These are phyloP conservation scores for Globisporangium parvum DNA, from an alignment of 352 stramenopile genomes.

Conservation along the genomic window DNA sequence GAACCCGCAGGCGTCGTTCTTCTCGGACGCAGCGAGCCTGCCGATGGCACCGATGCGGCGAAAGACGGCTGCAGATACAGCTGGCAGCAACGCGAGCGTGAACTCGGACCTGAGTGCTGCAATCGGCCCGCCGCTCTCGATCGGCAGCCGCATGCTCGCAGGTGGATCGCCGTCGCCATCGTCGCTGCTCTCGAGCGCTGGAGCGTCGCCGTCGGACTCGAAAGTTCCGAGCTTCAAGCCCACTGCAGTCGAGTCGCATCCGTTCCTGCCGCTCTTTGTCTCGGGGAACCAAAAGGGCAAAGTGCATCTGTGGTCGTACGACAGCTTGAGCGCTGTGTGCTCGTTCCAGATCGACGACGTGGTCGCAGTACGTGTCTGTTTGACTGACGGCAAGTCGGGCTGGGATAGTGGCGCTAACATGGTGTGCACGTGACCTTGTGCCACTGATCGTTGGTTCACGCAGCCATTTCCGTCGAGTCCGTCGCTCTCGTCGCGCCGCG, in stretches of 20 bases:
- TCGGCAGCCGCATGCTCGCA: slow-evolving; percentile 18
- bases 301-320: slow-evolving; percentile 81
- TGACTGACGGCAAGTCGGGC: slow-evolving; percentile 2
- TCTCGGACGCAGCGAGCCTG: slow-evolving; percentile 18
- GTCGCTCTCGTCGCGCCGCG: slow-evolving; percentile 43
- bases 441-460: neutral
- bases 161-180: slow-evolving; percentile 14
- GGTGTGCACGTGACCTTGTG: neutral
- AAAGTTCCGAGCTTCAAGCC: slow-evolving; percentile 74
- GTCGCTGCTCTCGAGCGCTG: slow-evolving; percentile 10
- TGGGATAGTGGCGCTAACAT: neutral
- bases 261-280: slow-evolving; percentile 72
- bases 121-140: slow-evolving; percentile 12
- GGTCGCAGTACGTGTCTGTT: slow-evolving; percentile 31
- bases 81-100: slow-evolving; percentile 1
- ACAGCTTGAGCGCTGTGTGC: slow-evolving; percentile 64
- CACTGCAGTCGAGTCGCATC: slow-evolving; percentile 65
- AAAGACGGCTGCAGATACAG: slow-evolving; percentile 11
- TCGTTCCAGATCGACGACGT: slow-evolving; percentile 65
- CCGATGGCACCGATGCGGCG: slow-evolving; percentile 21
- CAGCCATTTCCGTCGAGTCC: slow-evolving; percentile 61
- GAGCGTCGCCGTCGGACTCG: slow-evolving; percentile 18
- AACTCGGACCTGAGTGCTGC: slow-evolving; percentile 7
- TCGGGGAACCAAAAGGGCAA: slow-evolving; percentile 77
- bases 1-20: slow-evolving; percentile 33